Conservation (phyloP, 768 basidiomycete genomes). For the Sporobolomyces roseus region DNA sequence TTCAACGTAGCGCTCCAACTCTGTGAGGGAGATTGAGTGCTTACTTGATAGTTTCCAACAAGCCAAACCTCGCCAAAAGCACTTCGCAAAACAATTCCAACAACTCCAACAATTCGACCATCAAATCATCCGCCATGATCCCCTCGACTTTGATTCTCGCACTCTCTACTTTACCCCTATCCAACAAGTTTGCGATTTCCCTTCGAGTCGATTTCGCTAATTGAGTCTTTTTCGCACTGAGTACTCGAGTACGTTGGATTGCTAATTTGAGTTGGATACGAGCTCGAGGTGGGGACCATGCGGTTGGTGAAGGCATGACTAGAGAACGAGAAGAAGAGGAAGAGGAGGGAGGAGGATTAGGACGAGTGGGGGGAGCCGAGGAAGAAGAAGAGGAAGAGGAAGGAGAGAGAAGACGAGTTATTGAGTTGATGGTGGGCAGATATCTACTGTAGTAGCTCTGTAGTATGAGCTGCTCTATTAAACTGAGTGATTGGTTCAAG, state of each 20-base stretch:
- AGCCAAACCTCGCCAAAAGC: conserved; percentile 82
- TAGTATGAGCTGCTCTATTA: too few relatives aligned
- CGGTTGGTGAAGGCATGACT: conserved; percentile 13
- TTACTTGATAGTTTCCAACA: conserved; percentile 77
- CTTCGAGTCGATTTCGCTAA: conserved; percentile 68
- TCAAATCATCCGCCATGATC: conserved; percentile 33
- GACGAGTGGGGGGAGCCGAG: not conserved
- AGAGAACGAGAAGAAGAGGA: conserved; percentile 1
- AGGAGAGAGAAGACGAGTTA: conserved; percentile 9
- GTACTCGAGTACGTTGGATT: conserved; percentile 41
- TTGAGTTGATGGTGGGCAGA: conserved; percentile 18
- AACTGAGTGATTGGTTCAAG: too few relatives aligned
- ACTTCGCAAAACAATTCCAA: conserved; percentile 92
- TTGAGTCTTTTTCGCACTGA: conserved; percentile 78
- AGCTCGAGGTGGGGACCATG: conserved; percentile 27
- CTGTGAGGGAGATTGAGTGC: conserved; percentile 23
- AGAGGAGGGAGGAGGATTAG: not conserved
- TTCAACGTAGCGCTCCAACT: not conserved
- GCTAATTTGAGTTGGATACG: conserved; percentile 54
- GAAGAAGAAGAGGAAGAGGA: not conserved
- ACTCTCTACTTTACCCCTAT: conserved; percentile 75
- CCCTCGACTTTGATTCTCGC: conserved; percentile 67
- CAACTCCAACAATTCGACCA: conserved; percentile 61
- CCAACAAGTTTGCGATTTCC: conserved; percentile 75
- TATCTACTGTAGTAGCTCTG: too few relatives aligned